A percentile compares a stretch with the other conserved stretches of the same genome.
Evolutionary conservation across 129 eudicot species (phyloP).

Genomic region (Chrysanthemum lavandulifolium): DNA sequence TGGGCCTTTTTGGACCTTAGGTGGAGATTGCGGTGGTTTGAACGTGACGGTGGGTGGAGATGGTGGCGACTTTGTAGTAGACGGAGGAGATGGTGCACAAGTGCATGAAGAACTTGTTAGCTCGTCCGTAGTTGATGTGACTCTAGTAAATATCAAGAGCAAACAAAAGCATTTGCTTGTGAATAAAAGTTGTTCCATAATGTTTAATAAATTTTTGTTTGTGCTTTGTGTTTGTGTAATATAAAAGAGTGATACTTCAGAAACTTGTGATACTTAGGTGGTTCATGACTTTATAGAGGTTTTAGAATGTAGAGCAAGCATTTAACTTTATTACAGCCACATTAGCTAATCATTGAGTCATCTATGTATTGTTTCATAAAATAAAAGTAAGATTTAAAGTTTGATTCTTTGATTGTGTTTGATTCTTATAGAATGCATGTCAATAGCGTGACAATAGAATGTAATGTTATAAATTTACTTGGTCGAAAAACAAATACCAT

Average conservation of each 20-base stretch:
- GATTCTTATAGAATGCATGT: too few relatives aligned
- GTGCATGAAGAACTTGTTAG: conserved; percentile 48
- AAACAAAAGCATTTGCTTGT: conserved; percentile 22
- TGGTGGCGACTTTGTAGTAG: conserved; percentile 23
- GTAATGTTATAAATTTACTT: too few relatives aligned
- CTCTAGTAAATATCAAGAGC: conserved; percentile 21
- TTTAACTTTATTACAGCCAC: too few relatives aligned
- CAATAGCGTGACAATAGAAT: too few relatives aligned
- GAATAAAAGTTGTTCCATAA: conserved; percentile 20
- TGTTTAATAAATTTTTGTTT: neutral
- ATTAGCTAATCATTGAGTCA: too few relatives aligned
- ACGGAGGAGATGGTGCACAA: conserved; percentile 46
- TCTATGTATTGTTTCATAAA: too few relatives aligned
- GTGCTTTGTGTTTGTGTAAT: conserved; percentile 1
- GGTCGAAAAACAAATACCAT: too few relatives aligned
- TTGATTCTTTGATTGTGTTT: too few relatives aligned
- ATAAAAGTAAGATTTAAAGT: too few relatives aligned
- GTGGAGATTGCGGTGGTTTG: conserved; percentile 26
- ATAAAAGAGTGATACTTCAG: conserved; percentile 14
- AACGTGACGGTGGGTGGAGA: conserved; percentile 30
- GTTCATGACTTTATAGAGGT: conserved; percentile 20
- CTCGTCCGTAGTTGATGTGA: conserved; percentile 12
- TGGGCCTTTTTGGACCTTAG: conserved; percentile 33
- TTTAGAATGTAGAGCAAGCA: neutral
- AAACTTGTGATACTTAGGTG: conserved; percentile 15